phyloP scores from a whole-genome alignment of 2,329 filamentous ascomycete genomes.

The Zasmidium cellare region DNA sequence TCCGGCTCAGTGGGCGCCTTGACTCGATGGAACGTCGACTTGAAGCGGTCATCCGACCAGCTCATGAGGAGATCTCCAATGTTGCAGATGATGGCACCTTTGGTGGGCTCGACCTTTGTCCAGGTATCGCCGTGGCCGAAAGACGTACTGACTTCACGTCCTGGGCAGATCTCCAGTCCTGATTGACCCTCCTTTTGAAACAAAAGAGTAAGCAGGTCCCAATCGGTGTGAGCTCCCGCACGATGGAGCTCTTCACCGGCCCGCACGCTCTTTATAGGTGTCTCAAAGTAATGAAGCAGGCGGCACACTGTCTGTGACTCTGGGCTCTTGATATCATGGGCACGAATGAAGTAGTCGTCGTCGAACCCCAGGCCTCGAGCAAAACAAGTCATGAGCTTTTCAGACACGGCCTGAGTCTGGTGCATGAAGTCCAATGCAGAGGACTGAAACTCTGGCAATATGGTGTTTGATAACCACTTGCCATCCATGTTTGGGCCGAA shows the following conservation, averaged over 20 bases:
- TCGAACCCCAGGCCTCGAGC: conserved; percentile 58
- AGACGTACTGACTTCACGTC: conserved; percentile 60
- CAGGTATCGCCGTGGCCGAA: conserved; percentile 62
- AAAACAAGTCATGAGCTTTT: conserved; percentile 60
- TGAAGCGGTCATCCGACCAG: conserved; percentile 68
- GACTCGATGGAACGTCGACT: conserved; percentile 65
- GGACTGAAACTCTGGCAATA: conserved; percentile 52
- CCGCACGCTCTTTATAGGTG: conserved; percentile 28
- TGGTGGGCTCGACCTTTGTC: conserved; percentile 60
- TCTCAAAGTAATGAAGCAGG: conserved; percentile 56
- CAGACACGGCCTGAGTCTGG: conserved; percentile 53
- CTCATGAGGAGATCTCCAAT: conserved; percentile 67
- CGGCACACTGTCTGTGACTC: conserved; percentile 58
- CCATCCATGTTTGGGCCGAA: conserved; percentile 57
- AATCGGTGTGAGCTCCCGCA: conserved; percentile 65
- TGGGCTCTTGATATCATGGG: conserved; percentile 52
- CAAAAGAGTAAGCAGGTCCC: conserved; percentile 62
- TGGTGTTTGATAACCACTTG: conserved; percentile 52
- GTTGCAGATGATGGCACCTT: conserved; percentile 62
- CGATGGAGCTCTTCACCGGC: conserved; percentile 53
- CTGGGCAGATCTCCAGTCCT: conserved; percentile 65
- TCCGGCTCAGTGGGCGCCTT: conserved; percentile 58
- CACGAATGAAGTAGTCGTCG: conserved; percentile 57
- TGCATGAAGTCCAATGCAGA: conserved; percentile 56
- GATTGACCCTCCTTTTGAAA: conserved; percentile 63